Conservation (phyloP, 768 basidiomycete species). For the Suillus decipiens region DNA sequence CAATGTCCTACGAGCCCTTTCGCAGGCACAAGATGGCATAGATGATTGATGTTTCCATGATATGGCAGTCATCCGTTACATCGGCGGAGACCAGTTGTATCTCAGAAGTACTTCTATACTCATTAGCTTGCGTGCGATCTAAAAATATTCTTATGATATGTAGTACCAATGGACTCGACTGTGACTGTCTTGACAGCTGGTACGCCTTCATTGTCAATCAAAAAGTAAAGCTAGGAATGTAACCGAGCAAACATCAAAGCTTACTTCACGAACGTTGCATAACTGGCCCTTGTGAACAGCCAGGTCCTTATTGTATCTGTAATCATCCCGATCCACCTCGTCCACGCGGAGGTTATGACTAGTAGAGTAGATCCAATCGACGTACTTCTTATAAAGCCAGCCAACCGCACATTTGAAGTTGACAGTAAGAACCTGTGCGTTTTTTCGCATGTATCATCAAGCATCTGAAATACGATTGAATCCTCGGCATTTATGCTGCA, state of each 20-base stretch:
- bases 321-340: conserved; percentile 67
- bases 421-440: conserved; percentile 51
- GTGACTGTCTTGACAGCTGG: conserved; percentile 71
- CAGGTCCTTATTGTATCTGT: conserved; percentile 81
- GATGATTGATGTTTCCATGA: conserved; percentile 11
- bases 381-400: conserved; percentile 74
- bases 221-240: not conserved
- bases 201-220: conserved; percentile 76
- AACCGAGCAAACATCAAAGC: conserved; percentile 57
- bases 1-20: conserved; percentile 21
- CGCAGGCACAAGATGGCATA: conserved; percentile 13
- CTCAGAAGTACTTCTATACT: not conserved
- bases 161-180: not conserved
- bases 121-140: not conserved
- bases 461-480: conserved; percentile 24
- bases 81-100: not conserved
- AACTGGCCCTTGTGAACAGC: conserved; percentile 86
- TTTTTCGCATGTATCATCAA: not conserved
- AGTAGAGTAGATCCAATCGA: conserved; percentile 52
- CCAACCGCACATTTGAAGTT: conserved; percentile 61
- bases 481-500: conserved; percentile 83
- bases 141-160: not conserved
- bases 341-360: conserved; percentile 64
- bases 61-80: not conserved
- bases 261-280: conserved; percentile 84